A percentile compares a stretch with the other conserved stretches of the same genome.
Conservation (phyloP, 2,329 filamentous ascomycete genomes). For the Zelopaecilomyces penicillatus region DNA sequence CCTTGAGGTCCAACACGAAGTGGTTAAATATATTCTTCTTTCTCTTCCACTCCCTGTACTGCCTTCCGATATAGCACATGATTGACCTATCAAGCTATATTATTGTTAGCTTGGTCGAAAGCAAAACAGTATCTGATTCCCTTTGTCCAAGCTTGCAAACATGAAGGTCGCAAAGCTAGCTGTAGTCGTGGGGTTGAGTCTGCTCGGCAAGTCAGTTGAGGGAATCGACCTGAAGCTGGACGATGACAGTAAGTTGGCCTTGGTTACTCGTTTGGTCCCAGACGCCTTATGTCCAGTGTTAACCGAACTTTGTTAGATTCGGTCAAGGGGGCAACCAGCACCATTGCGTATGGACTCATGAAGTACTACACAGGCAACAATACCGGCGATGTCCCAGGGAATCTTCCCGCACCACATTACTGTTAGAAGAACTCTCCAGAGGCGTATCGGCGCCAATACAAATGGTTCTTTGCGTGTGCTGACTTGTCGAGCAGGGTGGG, state of each 20-base stretch:
- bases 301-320: slow-evolving; percentile 31
- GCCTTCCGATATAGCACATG: no score
- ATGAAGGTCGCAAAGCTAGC: slow-evolving; percentile 4
- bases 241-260: slow-evolving; percentile 3
- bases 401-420: slow-evolving; percentile 54
- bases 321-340: slow-evolving; percentile 39
- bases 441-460: slow-evolving; percentile 15
- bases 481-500: slow-evolving; percentile 46
- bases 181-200: slow-evolving; percentile 4
- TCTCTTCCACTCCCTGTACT: no score
- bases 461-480: slow-evolving; percentile 3
- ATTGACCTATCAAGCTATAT: no score
- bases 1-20: no score
- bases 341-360: slow-evolving; percentile 39
- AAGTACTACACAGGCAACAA: slow-evolving; percentile 49
- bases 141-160: no score
- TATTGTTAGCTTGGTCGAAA: no score
- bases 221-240: not conserved
- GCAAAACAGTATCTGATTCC: no score
- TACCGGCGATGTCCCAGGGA: slow-evolving; percentile 49
- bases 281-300: not conserved
- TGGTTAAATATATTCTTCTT: no score
- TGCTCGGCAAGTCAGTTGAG: slow-evolving; percentile 6
- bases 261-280: not conserved
- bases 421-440: slow-evolving; percentile 38